Evolutionary conservation across 257 asterid species (phyloP), one percentile per base, ranked within the genome.

Genomic region (Solanum pinnatisectum): DNA sequence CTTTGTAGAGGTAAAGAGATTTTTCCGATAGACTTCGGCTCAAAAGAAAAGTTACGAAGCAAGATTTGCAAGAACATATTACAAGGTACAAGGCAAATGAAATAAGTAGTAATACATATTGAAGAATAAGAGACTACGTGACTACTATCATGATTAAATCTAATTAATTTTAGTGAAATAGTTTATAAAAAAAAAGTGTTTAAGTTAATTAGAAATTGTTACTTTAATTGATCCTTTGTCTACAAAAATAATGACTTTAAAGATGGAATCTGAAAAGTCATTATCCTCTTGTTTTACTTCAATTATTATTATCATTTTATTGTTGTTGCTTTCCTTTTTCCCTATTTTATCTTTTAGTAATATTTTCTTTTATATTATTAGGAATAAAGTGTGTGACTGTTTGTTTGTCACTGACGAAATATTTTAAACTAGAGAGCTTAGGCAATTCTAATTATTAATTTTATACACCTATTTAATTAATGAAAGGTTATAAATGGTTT

Each of bases 391-490:
- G 42, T 63, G 23, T n/a, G 88, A 86, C 88, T 23, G 44, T 90
- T 74, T 87, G 44, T 89, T 67, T 87, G 35, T 89, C 92, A 93
- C 93, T 94, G 92, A 93, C 94, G 46, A 71, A 73, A 60, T 63
- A 79, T 44, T 10, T 27, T 30, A 81, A 37, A 81, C 20, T 52
- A 59, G 74, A 67, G 36, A 87, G 52, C 77, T 67, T 46, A 42
- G 85, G 32, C 23, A 73, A 87, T 5, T 86, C 8, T 52, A 52
- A 52, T 72, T 73, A 35, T 73, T 74, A 20, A 74, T 49, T 1
- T 13, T 60, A 30, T 65, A 10, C 25, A 71, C 25, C 40, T 85
- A 40, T 40, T 56, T 3, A 32, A 30, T 4, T 81, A 86, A 63
- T 52, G 27, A 87, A n/a, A 86, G 70, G 90, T 83, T 86, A 88